Conservation (phyloP, 371 early-diverging fungal species). For the Chytridium lagenaria region DNA sequence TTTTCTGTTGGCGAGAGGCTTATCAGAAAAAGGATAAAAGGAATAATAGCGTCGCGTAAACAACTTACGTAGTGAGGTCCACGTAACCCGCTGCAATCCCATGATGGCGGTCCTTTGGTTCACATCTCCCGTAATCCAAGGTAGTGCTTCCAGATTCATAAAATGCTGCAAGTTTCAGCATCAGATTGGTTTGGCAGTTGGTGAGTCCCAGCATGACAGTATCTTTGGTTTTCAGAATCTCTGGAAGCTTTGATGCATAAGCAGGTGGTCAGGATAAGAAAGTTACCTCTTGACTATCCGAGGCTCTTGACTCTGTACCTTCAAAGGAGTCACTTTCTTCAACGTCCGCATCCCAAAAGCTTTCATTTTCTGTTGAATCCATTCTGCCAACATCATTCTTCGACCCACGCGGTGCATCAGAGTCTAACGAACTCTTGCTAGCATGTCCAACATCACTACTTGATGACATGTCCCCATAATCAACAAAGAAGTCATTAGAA, state of each 20-base stretch:
- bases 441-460: no score
- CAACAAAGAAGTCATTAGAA: no score
- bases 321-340: not conserved
- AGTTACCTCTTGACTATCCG: no score
- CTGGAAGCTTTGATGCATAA: conserved; percentile 5
- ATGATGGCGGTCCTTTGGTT: conserved; percentile 2
- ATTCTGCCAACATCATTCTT: no score
- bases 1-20: not conserved
- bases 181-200: conserved; percentile 15
- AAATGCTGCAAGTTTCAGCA: conserved; percentile 9
- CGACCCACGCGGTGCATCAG: no score
- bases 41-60: not conserved
- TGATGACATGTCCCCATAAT: no score
- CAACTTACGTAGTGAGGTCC: conserved; percentile 5
- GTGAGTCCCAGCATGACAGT: not conserved
- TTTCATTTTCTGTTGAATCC: no score
- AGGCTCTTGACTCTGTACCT: no score
- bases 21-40: not conserved
- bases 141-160: not conserved
- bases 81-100: conserved; percentile 6
- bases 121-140: not conserved
- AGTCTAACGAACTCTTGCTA: no score
- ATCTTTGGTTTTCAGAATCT: not conserved
- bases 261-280: no score
- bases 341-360: not conserved